Conservation (phyloP, 352 stramenopile genomes). For the Thalassiosira hispida region DNA sequence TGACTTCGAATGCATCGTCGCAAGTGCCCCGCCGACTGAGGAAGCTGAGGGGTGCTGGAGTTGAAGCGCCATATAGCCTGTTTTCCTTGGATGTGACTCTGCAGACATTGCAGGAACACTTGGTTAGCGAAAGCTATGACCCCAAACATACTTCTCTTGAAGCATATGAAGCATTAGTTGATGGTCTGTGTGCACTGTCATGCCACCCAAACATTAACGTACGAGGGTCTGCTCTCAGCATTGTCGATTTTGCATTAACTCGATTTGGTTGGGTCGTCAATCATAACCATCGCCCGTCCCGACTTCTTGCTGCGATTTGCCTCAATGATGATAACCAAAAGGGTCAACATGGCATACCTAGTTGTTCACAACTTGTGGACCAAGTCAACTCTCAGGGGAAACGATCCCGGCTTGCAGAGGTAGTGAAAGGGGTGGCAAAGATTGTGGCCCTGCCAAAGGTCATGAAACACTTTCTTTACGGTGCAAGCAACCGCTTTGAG, state of each 20-base stretch:
- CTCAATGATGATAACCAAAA: conserved; percentile 68
- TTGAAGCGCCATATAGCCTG: conserved; percentile 32
- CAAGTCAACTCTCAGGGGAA: conserved; percentile 80
- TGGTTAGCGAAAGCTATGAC: conserved; percentile 26
- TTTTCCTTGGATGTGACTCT: conserved; percentile 67
- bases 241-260: conserved; percentile 77
- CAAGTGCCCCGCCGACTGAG: conserved; percentile 71
- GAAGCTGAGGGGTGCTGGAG: conserved; percentile 40
- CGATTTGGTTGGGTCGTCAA: conserved; percentile 77
- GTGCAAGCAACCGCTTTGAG: conserved; percentile 58
- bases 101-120: conserved; percentile 35
- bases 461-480: conserved; percentile 67
- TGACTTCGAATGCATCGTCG: conserved; percentile 71
- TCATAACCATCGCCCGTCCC: conserved; percentile 52
- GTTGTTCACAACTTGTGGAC: conserved; percentile 60
- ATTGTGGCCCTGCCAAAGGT: conserved; percentile 66
- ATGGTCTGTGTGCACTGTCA: conserved; percentile 79
- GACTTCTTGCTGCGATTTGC: conserved; percentile 66
- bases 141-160: conserved; percentile 43
- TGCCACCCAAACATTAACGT: conserved; percentile 84
- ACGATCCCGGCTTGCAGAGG: conserved; percentile 75
- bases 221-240: conserved; percentile 64
- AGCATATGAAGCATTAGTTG: conserved; percentile 77
- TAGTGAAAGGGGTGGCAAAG: conserved; percentile 80
- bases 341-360: conserved; percentile 73